Evolutionary conservation across 1,284 basidiomycete genomes (phyloP).

Genomic region (Heterobasidion annosum): DNA sequence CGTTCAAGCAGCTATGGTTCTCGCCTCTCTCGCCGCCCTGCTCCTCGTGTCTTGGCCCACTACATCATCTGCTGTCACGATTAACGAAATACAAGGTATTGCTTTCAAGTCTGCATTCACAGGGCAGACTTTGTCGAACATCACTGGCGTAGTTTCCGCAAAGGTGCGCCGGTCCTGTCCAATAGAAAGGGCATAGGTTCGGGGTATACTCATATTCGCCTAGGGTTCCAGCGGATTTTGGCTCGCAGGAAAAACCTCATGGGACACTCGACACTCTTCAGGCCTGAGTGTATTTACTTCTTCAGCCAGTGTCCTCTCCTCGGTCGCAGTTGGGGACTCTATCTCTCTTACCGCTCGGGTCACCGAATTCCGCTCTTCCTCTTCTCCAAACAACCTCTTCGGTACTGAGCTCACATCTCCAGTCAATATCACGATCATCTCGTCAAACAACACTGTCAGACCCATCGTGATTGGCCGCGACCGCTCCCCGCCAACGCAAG

Average conservation of each 20-base stretch:
- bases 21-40: not conserved
- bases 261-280: constrained; percentile 40
- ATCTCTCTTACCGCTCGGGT: constrained; percentile 40
- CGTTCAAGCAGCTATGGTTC: not conserved
- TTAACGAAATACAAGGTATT: constrained; percentile 41
- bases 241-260: constrained; percentile 34
- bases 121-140: constrained; percentile 36
- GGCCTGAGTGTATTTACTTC: constrained; percentile 45
- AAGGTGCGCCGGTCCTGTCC: constrained; percentile 26
- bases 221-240: constrained; percentile 45
- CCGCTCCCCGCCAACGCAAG: constrained; percentile 42
- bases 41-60: not conserved
- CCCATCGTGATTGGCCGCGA: constrained; percentile 47
- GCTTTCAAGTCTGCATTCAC: constrained; percentile 39
- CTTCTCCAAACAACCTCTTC: constrained; percentile 34
- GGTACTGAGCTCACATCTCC: constrained; percentile 43
- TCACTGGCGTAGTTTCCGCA: constrained; percentile 46
- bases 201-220: too few species aligned
- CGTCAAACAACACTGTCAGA: constrained; percentile 34
- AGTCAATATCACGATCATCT: constrained; percentile 33
- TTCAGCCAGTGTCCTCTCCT: constrained; percentile 19
- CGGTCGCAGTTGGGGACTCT: constrained; percentile 39
- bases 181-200: too few species aligned
- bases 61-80: not conserved
- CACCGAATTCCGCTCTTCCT: constrained; percentile 37